Evolutionary conservation across 768 basidiomycete genomes (phyloP).

Genomic region (Lactifluus echinatus): DNA sequence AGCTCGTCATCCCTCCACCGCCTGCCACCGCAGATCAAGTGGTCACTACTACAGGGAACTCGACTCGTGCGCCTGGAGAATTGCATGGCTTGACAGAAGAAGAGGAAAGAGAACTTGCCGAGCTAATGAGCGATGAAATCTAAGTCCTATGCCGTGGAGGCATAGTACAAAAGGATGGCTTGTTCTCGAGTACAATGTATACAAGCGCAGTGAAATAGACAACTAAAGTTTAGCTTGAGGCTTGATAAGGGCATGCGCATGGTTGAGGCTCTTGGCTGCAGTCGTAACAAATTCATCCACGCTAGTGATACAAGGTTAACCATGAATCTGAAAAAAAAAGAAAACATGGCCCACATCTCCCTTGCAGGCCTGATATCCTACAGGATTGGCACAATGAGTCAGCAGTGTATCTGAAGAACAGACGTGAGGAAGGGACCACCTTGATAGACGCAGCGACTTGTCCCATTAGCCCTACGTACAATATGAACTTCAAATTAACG

Average conservation of each 20-base stretch:
- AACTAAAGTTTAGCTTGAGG: constrained; percentile 44
- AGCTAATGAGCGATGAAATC: constrained; percentile 45
- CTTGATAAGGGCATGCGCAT: constrained; percentile 35
- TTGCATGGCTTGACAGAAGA: constrained; percentile 62
- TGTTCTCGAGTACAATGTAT: neutral
- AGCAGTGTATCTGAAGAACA: neutral
- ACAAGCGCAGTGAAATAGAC: neutral
- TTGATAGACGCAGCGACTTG: constrained; percentile 66
- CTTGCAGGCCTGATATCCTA: constrained; percentile 83
- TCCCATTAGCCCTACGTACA: constrained; percentile 60
- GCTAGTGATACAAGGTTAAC: constrained; percentile 30
- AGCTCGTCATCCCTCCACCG: neutral
- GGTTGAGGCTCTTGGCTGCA: constrained; percentile 50
- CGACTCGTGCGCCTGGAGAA: constrained; percentile 11
- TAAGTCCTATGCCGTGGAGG: neutral
- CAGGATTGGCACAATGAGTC: no score
- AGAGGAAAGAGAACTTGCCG: constrained; percentile 83
- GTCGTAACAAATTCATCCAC: constrained; percentile 75
- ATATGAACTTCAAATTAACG: neutral
- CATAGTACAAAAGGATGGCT: neutral
- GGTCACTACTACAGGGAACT: neutral
- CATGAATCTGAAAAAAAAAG: constrained; percentile 4
- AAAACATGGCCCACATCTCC: constrained; percentile 52
- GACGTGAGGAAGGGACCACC: constrained; percentile 19
- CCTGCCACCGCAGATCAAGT: neutral